Conservation (phyloP, 352 stramenopile genomes). For the Phytophthora citricola region DNA sequence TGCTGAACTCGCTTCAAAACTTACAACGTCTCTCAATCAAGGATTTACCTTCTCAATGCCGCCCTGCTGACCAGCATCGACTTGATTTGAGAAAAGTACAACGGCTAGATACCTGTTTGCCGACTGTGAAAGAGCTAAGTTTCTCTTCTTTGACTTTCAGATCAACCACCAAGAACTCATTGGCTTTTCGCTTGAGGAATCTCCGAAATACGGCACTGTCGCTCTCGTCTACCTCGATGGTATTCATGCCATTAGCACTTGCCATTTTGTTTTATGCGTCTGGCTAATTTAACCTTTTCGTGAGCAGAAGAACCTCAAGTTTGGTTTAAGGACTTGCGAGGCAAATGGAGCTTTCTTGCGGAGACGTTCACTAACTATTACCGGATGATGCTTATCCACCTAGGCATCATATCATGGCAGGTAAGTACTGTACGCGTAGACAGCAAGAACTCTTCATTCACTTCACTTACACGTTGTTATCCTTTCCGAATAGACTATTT, state of each 20-base stretch:
- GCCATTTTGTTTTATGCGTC: not conserved
- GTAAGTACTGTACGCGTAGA: slow-evolving; percentile 22
- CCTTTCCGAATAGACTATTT: slow-evolving; percentile 47
- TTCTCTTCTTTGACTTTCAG: slow-evolving; percentile 3
- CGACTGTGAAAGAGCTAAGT: not conserved
- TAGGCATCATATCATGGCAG: slow-evolving; percentile 83
- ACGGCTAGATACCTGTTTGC: not conserved
- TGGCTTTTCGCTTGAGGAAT: slow-evolving; percentile 64
- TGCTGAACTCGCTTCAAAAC: slow-evolving; percentile 66
- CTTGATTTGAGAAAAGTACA: slow-evolving; percentile 35
- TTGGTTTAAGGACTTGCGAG: slow-evolving; percentile 70
- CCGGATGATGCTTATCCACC: slow-evolving; percentile 80
- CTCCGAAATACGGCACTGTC: slow-evolving; percentile 64
- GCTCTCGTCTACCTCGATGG: slow-evolving; percentile 53
- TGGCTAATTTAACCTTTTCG: not conserved
- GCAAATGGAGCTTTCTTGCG: slow-evolving; percentile 74
- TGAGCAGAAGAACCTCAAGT: slow-evolving; percentile 54
- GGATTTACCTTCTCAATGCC: slow-evolving; percentile 46
- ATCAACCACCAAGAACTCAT: slow-evolving; percentile 33
- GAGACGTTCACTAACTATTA: slow-evolving; percentile 81
- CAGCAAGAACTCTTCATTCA: not conserved
- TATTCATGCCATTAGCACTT: slow-evolving; percentile 1
- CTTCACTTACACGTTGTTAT: not conserved
- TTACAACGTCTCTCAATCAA: slow-evolving; percentile 51
- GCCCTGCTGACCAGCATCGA: slow-evolving; percentile 45